phyloP scores from a whole-genome alignment of 495 filamentous ascomycete genomes.

The Hypoxylon rickii region DNA sequence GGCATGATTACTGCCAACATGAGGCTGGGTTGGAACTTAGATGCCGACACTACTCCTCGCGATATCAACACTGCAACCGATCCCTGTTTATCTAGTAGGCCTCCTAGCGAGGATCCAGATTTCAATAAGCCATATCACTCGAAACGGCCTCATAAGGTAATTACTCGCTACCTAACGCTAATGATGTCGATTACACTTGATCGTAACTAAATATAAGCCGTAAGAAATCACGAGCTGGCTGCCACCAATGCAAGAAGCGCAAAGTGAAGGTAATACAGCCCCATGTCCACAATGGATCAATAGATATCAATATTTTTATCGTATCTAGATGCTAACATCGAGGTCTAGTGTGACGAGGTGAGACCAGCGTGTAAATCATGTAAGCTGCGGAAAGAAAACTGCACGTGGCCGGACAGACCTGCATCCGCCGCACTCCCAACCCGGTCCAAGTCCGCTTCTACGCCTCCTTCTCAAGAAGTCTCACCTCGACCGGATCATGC shows the following conservation, averaged over 20 bases:
- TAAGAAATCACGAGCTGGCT: constrained; percentile 56
- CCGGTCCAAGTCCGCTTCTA: constrained; percentile 17
- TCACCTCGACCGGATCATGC: constrained; percentile 16
- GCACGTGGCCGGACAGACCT: constrained; percentile 41
- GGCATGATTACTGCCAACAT: no score
- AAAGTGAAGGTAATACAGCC: constrained; percentile 45
- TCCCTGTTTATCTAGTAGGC: constrained; percentile 2
- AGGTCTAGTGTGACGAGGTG: constrained; percentile 52
- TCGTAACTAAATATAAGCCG: background rate
- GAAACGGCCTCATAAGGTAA: constrained; percentile 50
- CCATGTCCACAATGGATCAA: constrained; percentile 31
- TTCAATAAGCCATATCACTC: constrained; percentile 44
- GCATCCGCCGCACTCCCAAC: constrained; percentile 12
- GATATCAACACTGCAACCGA: constrained; percentile 3
- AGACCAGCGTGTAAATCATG: constrained; percentile 54
- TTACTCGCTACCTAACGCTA: background rate
- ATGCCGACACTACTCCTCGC: background rate
- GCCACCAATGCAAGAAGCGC: constrained; percentile 51
- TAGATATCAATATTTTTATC: constrained; percentile 3
- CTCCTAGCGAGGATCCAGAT: constrained; percentile 9
- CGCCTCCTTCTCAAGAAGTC: constrained; percentile 5
- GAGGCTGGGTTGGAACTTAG: constrained; percentile 7
- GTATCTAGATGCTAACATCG: no score
- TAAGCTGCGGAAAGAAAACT: constrained; percentile 47
- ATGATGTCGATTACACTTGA: background rate